Base-by-base conservation (phyloP, 164 flowering plant species). In the Tetrastigma voinierianum region DNA sequence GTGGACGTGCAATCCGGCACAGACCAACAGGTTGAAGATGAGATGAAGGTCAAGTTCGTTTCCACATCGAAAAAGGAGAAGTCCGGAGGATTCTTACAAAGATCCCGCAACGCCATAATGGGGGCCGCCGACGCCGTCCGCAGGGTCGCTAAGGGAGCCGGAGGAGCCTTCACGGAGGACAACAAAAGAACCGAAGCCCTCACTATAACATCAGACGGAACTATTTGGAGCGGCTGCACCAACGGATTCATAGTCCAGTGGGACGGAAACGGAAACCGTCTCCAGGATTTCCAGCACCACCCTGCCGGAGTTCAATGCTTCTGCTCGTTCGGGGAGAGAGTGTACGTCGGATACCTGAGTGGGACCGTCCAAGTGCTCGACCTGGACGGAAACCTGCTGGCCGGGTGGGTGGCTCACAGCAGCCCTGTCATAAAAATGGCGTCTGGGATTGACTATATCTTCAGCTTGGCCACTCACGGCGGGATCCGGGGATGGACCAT, bases 101-200 rank as follows among this genome's bases (percentile, higher is more conserved):
- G 98, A 13, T 96, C 99, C 20, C 89, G 99, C 10, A 96, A 88
- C 79, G 99, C 98, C 71, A 81, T 96, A 68, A 82, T 91, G 81
- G 99, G 98, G 79, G 99, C 99, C 46, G 99, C 97, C 52, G 99
- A 90, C 78, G 99, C 96, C 67, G 97, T 96, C 43, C 91, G 99
- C 10, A 80, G 97, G 64, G 99, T 80, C 72, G 98, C 99, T 45
- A 76, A 81, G 2, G 91, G 90, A 65, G 84, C 90, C n/a, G n/a
- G n/a, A 8, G 85, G 80, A 19, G 83, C 86, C 25, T 89, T 86
- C 70, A 83, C 68, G 19, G 99, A 93, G 23, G 98, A 93, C 66
- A 82, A 64, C 62, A 81, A 83, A 69, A 83, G 78, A 78, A 91
- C 90, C 44, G 97, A 91, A 77, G 96, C 96, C 14, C 32, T 91